Percentiles rank a stretch among this genome's conserved stretches.
Conservation (phyloP, 495 filamentous ascomycete genomes). For the Annulohypoxylon bovei region DNA sequence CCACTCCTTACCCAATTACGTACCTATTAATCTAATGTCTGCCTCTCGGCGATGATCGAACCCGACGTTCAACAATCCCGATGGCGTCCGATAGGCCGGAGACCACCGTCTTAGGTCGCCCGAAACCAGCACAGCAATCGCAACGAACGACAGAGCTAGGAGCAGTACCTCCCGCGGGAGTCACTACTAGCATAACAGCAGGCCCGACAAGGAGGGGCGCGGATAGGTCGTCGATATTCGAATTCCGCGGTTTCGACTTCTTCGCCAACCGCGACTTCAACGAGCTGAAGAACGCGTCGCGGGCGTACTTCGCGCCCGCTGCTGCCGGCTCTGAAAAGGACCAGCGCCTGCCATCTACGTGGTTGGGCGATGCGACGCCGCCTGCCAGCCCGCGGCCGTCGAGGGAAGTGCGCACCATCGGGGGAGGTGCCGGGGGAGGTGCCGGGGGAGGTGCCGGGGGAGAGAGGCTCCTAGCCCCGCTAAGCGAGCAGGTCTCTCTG, state of each 20-base stretch:
- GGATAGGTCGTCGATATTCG: slow-evolving; percentile 27
- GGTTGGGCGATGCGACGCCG: slow-evolving; percentile 45
- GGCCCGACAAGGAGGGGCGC: background rate
- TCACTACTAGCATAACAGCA: slow-evolving; percentile 10
- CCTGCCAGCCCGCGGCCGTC: slow-evolving; percentile 38
- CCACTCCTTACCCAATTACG: slow-evolving; percentile 13
- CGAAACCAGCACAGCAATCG: slow-evolving; percentile 10
- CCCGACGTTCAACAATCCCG: slow-evolving; percentile 14
- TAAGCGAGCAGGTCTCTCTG: background rate
- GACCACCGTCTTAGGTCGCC: slow-evolving; percentile 16
- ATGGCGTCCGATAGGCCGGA: slow-evolving; percentile 31
- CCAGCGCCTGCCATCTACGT: slow-evolving; percentile 39
- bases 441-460: background rate
- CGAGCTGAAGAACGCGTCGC: slow-evolving; percentile 42
- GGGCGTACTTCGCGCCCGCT: slow-evolving; percentile 39
- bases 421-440: background rate
- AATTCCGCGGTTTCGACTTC: slow-evolving; percentile 47
- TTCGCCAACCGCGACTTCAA: slow-evolving; percentile 46
- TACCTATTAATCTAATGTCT: slow-evolving; percentile 32
- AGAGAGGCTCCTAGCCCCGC: background rate
- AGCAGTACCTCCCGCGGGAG: background rate
- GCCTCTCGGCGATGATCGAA: slow-evolving; percentile 28
- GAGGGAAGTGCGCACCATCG: slow-evolving; percentile 1
- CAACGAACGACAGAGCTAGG: background rate
- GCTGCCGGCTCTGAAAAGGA: slow-evolving; percentile 21